A percentile compares a stretch with the other conserved stretches of the same genome.
phyloP scores from a whole-genome alignment of 1,284 basidiomycete genomes.

The Prillingera fragicola region DNA sequence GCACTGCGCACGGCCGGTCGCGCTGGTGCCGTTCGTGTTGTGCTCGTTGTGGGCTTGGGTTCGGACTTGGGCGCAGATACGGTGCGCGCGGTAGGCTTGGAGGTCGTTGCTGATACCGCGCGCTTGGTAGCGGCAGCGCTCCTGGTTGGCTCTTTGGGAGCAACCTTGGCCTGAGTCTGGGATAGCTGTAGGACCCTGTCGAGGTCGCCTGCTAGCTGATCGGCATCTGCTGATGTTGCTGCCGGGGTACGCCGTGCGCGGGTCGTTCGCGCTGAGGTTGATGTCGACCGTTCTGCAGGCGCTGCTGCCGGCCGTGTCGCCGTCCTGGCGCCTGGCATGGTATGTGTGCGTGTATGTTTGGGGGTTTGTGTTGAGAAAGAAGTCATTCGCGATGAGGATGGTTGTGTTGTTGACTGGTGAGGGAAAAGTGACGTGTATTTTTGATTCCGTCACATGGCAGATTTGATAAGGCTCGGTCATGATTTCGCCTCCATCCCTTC shows the following conservation, averaged over 20 bases:
- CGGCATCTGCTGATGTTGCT: conserved; percentile 3
- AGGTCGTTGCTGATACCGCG: not conserved
- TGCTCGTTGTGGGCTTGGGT: not conserved
- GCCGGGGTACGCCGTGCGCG: not conserved
- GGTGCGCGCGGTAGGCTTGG: not conserved
- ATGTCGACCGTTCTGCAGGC: no score
- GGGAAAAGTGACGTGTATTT: not conserved
- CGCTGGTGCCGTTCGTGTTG: not conserved
- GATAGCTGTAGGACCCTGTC: conserved; percentile 29
- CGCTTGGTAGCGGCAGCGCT: not conserved
- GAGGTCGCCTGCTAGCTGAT: conserved; percentile 27
- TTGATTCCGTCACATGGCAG: no score
- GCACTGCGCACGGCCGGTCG: not conserved
- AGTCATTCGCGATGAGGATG: conserved; percentile 10
- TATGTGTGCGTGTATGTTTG: not conserved
- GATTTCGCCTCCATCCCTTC: no score
- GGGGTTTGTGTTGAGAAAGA: not conserved
- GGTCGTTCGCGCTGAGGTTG: not conserved
- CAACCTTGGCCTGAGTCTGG: conserved; percentile 1
- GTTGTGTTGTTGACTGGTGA: conserved; percentile 1
- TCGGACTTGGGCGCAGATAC: not conserved
- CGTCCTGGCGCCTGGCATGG: conserved; percentile 5
- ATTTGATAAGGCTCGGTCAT: no score
- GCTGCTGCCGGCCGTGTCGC: not conserved
- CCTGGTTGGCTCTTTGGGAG: not conserved